These are phyloP conservation scores for Lachnellula hyalina DNA, from an alignment of 2,329 filamentous ascomycete genomes.

Conservation along the genomic window DNA sequence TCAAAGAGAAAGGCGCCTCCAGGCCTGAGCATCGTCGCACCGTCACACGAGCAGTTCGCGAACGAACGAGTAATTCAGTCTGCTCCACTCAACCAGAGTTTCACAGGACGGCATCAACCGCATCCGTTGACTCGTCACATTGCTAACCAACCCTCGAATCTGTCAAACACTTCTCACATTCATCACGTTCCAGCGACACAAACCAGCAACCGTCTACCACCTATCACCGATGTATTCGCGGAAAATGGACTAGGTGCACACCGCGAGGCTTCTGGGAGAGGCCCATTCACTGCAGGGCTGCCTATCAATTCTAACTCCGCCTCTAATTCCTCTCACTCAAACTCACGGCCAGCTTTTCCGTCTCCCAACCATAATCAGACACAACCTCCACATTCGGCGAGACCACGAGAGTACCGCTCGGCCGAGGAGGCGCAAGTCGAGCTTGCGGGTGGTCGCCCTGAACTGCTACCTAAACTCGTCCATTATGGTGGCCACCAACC, in stretches of 20 bases:
- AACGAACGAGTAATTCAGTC: constrained; percentile 96
- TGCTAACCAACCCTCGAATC: constrained; percentile 73
- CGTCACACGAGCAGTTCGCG: constrained; percentile 85
- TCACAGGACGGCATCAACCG: constrained; percentile 81
- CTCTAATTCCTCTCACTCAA: constrained; percentile 58
- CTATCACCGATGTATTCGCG: constrained; percentile 91
- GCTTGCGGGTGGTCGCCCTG: constrained; percentile 83
- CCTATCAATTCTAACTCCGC: constrained; percentile 25
- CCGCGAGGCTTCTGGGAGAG: constrained; percentile 38
- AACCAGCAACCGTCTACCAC: constrained; percentile 86
- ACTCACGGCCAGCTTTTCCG: constrained; percentile 62
- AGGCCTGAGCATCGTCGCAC: constrained; percentile 89
- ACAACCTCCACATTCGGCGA: constrained; percentile 48
- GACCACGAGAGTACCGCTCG: constrained; percentile 84
- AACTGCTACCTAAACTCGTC: constrained; percentile 86
- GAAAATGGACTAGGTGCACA: constrained; percentile 63
- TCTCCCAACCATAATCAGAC: constrained; percentile 68
- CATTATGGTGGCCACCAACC: constrained; percentile 94
- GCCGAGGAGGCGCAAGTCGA: constrained; percentile 94
- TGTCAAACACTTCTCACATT: constrained; percentile 82
- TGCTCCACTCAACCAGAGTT: constrained; percentile 88
- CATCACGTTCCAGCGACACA: constrained; percentile 84
- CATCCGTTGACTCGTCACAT: constrained; percentile 73
- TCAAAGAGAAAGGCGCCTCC: constrained; percentile 77
- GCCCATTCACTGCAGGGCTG: constrained; percentile 13